These are phyloP conservation scores for Begonia peltatifolia DNA, from an alignment of 306 rosid genomes.

Conservation along the genomic window DNA sequence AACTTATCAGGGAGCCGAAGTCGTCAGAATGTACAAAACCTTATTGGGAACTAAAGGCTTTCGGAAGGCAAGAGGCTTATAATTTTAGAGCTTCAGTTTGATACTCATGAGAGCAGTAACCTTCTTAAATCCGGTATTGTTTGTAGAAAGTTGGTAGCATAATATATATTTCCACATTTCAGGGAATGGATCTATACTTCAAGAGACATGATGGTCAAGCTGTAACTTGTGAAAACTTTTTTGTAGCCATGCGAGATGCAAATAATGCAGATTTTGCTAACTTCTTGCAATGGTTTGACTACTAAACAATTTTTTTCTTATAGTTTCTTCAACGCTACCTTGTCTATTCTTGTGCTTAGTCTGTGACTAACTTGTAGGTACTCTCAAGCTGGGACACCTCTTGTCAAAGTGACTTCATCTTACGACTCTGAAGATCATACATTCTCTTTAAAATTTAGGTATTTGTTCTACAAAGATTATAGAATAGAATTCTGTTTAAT, in stretches of 20 bases:
- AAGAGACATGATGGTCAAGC: conserved; percentile 97
- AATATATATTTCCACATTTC: conserved; percentile 12
- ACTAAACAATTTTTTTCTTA: conserved; percentile 6
- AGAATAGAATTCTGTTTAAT: conserved; percentile 6
- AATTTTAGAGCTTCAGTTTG: neutral
- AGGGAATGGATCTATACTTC: conserved; percentile 99
- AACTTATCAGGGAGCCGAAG: conserved; percentile 91
- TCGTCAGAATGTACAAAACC: conserved; percentile 98
- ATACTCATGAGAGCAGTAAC: no score
- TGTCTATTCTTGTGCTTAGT: conserved; percentile 6
- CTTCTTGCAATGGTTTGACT: conserved; percentile 58
- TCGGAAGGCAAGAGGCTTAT: conserved; percentile 50
- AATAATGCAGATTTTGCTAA: conserved; percentile 86
- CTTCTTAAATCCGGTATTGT: no score
- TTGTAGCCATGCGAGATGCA: conserved; percentile 92
- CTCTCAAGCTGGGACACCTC: conserved; percentile 98
- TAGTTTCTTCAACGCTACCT: conserved; percentile 1
- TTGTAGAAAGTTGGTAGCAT: neutral
- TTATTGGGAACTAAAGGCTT: conserved; percentile 84
- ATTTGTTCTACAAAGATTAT: neutral
- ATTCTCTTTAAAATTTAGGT: conserved; percentile 74
- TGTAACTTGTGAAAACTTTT: conserved; percentile 97
- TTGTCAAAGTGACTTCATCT: conserved; percentile 54
- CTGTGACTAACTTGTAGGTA: conserved; percentile 41
- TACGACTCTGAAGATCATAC: conserved; percentile 64